Base-by-base conservation (phyloP, 495 filamentous ascomycete genomes). In the Polyplosphaeria fusca region DNA sequence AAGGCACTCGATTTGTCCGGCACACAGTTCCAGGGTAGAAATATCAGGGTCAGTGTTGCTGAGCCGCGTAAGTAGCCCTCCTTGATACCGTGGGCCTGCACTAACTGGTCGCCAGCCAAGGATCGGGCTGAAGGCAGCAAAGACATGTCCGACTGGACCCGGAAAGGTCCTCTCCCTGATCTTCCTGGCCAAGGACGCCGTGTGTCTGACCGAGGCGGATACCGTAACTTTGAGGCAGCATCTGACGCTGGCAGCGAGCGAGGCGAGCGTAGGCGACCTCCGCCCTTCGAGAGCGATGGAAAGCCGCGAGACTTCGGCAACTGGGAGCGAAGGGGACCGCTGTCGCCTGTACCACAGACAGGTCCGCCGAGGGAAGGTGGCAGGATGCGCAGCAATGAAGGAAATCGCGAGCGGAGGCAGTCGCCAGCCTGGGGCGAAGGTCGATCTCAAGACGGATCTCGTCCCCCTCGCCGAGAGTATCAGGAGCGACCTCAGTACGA, bases 321-420 rank as follows among this genome's bases (percentile, higher is more conserved):
- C 74, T 98, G 93, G 93, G 92, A 96, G 71, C 87, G 93, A 51
- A 92, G 90, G 66, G 94, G 93, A 20, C 93, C 94, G 24, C 79
- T 96, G 40, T 87, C 91, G 38, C 88, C 91, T 9, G 70, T 80
- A 19, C 71, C 86, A 26, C 68, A 77, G 32, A 78, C 85, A 58
- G 79, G 77, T 35, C 61, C 64, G 54, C 74, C 75, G 45, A 76
- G 86, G 51, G 87, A 89, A 62, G 84, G 82, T 43, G 85, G 87
- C 49, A 85, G 88, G 38, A 79, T 85, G 50, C 75, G 80, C 55
- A 82, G 76, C 69, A 80, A 80, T 51, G 88, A 92, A 46, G 81
- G 81, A 57, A 68, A 78, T 43, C 78, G 79, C 63, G 79, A 83
- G 64, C 79, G 89, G 38, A 80, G 75, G 65, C 77, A 75, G 53